Conservation (phyloP, 2,329 filamentous ascomycete genomes). For the Xylariales sp. region DNA sequence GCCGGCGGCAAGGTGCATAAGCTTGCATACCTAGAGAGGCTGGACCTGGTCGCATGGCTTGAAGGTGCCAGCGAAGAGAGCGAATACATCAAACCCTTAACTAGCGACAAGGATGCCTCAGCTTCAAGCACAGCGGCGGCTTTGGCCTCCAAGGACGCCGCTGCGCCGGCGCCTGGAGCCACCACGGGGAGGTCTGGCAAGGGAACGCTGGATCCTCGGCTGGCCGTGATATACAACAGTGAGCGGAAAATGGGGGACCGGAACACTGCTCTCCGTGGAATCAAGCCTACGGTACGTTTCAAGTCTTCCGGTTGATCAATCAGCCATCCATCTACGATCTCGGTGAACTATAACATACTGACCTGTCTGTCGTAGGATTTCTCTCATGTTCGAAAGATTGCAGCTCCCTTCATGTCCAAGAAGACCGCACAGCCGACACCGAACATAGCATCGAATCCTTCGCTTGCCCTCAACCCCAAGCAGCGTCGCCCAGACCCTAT, state of each 20-base stretch:
- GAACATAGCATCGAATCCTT: constrained; percentile 34
- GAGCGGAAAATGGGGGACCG: constrained; percentile 91
- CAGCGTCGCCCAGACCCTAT: constrained; percentile 69
- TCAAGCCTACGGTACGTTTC: constrained; percentile 74
- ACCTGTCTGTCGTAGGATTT: constrained; percentile 67
- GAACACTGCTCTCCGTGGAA: constrained; percentile 80
- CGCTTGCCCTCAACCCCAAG: constrained; percentile 52
- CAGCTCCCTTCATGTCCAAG: constrained; percentile 68
- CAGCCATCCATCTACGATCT: background rate
- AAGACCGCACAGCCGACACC: constrained; percentile 39
- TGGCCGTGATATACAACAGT: constrained; percentile 85
- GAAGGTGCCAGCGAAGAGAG: constrained; percentile 86
- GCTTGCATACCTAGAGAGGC: constrained; percentile 82
- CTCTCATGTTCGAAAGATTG: constrained; percentile 84
- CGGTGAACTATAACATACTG: background rate
- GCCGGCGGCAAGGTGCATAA: constrained; percentile 71
- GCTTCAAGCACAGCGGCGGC: constrained; percentile 34
- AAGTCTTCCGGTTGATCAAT: background rate
- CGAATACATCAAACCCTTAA: constrained; percentile 85
- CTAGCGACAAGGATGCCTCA: constrained; percentile 55
- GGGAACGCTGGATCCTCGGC: constrained; percentile 69
- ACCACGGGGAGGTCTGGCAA: constrained; percentile 53
- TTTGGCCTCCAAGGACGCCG: constrained; percentile 32
- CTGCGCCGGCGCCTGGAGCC: constrained; percentile 34
- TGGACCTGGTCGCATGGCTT: constrained; percentile 91